phyloP scores from a whole-genome alignment of 2,329 filamentous ascomycete genomes.

The Coniosporium tulheliwenetii region DNA sequence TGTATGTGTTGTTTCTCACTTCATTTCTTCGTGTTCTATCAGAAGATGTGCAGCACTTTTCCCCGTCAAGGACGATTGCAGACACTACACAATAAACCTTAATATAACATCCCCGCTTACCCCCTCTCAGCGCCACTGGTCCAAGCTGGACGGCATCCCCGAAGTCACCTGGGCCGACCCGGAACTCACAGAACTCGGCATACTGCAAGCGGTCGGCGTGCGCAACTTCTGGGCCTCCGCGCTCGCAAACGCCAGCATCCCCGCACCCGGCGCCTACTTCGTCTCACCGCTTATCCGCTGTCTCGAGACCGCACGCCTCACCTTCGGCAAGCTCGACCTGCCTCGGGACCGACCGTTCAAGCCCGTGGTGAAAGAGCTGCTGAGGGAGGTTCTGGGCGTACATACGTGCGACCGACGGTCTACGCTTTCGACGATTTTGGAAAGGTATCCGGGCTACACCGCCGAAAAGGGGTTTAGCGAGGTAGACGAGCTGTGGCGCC shows the following conservation, averaged over 20 bases:
- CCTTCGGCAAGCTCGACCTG: conserved; percentile 39
- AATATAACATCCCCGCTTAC: not conserved
- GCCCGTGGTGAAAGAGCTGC: conserved; percentile 44
- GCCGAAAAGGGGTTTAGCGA: conserved; percentile 50
- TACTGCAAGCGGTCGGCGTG: conserved; percentile 41
- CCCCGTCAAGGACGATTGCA: too few relatives aligned
- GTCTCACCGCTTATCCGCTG: conserved; percentile 48
- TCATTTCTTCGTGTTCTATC: too few relatives aligned
- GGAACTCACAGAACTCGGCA: conserved; percentile 41
- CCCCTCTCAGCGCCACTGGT: conserved; percentile 36
- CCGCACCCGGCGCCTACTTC: conserved; percentile 49
- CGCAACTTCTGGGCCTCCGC: conserved; percentile 43
- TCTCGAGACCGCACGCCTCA: conserved; percentile 45
- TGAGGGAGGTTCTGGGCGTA: conserved; percentile 50
- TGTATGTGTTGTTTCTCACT: conserved; percentile 3
- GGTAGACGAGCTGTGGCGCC: conserved; percentile 36
- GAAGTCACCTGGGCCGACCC: conserved; percentile 50
- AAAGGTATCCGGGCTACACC: conserved; percentile 34
- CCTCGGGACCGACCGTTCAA: conserved; percentile 35
- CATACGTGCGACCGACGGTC: conserved; percentile 54
- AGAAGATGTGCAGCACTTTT: not conserved
- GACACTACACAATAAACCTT: not conserved
- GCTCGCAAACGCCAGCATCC: conserved; percentile 37
- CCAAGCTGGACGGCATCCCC: conserved; percentile 45
- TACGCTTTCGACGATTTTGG: conserved; percentile 35